Evolutionary conservation across 1,284 basidiomycete species (phyloP), one percentile per base, ranked within the genome.

Genomic region (Ceratobasidium sp.): DNA sequence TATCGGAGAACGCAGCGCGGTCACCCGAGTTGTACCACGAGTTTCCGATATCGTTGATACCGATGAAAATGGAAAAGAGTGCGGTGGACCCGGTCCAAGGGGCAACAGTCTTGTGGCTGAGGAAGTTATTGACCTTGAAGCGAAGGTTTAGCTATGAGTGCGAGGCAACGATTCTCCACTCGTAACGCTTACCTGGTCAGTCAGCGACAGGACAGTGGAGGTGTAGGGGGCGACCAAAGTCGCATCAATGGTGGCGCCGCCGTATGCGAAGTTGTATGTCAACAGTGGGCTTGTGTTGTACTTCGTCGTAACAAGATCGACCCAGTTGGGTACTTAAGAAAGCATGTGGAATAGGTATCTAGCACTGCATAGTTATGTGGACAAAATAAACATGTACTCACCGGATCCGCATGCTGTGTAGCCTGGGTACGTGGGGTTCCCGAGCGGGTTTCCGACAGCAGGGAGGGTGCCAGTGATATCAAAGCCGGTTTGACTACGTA

Each of bases 261-360:
- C 88, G 77, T 87, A 89, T 1, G 89, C 88, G 76, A 86, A 89
- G 80, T 90, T 89, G 82, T 89, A 90, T 0, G 87, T 87, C 51
- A 88, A 82, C 62, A 89, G 76, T 8, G 85, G 79, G 6, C 88
- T 88, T 45, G 83, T 85, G 82, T 90, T 90, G 82, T 84, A 85
- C 53, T 83, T 80, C 1, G 83, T 83, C 0, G 88, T 87, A 73
- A 84, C 82, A 73, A 84, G 84, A 75, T 87, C 27, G 27, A 53
- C 51, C 51, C 51, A 22, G 15, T 53, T 29, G 5, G 27, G 27
- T 53, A 53, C 27, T 53, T 22, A 53, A 60, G 2, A 44, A n/a
- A 6, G 22, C 27, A 17, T 8, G 17, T 8, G 6, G 8, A 27
- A 17, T 24, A n/a, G 19, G 5, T 11, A 41, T 41, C 36, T 41